Base-by-base conservation (phyloP, 805 yeast species). In the Pichia nakasei region DNA sequence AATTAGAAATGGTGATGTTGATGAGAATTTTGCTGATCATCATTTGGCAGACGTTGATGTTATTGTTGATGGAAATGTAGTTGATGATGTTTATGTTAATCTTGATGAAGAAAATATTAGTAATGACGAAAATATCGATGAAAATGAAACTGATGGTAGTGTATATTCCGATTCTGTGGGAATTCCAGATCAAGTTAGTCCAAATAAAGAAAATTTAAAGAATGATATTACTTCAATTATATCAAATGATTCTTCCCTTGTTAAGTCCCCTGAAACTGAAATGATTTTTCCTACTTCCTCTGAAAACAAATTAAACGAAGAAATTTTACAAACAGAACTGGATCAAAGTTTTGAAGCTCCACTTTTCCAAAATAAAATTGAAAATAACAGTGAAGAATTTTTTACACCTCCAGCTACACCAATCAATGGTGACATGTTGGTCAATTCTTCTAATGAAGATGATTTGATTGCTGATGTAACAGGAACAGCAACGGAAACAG, bases 1-100 rank as follows among this genome's bases (percentile, higher is more conserved):
- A 32, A 47, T 49, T 20, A 42, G 35, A 22, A 54, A 53, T 33
- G 53, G 54, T 42, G 50, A 54, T 43, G 17, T 47, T 15, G 18
- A 29, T 9, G 37, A 9, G 29, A 52, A 51, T 32, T 50, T 53
- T 39, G 49, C 52, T 45, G 20, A 45, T 13, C 44, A n/a, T n/a
- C n/a, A n/a, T n/a, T n/a, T n/a, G n/a, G n/a, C n/a, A n/a, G n/a
- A n/a, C n/a, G 32, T 12, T n/a, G 39, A 19, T 21, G 38, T 15
- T n/a, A 26, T n/a, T 20, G 43, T 34, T 22, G 35, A 35, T 22
- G 39, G 13, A 27, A 27, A 35, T 22, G 29, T 21, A 12, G 11
- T 36, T 9, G 33, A 36, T 29, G 22, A 38, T 29, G 32, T 13
- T 1, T n/a, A 29, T 15, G 32, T 29, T 15, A 7, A 29, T 29